Conservation (phyloP, 1,284 basidiomycete species). For the Rhodotorula mucilaginosa region DNA sequence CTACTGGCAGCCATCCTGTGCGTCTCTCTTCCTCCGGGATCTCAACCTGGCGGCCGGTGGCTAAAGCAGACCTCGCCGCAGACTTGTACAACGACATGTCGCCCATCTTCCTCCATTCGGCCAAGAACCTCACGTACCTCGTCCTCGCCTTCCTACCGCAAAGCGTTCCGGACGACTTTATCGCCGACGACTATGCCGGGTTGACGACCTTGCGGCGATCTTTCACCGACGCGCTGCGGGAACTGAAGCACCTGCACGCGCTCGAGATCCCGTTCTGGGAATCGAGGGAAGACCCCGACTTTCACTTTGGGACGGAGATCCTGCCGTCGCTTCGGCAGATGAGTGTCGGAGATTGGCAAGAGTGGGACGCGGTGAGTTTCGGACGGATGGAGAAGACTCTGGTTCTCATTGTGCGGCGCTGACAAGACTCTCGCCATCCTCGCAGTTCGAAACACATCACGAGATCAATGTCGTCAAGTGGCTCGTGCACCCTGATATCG, state of each 20-base stretch:
- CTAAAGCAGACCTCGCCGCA: background rate
- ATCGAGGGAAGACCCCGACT: conserved; percentile 11
- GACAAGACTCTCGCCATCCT: background rate
- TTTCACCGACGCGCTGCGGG: conserved; percentile 22
- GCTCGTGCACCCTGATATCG: conserved; percentile 27
- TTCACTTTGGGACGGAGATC: conserved; percentile 7
- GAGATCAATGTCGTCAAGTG: conserved; percentile 9
- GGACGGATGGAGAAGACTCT: background rate
- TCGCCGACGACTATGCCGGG: conserved; percentile 22
- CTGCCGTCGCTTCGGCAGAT: conserved; percentile 17
- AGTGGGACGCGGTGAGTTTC: conserved; percentile 19
- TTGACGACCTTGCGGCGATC: conserved; percentile 18
- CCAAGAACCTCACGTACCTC: conserved; percentile 26
- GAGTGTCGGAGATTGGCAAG: conserved; percentile 27
- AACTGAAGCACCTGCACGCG: conserved; percentile 16
- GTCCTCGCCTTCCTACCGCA: conserved; percentile 31
- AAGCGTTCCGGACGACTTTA: conserved; percentile 15
- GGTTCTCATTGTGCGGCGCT: background rate
- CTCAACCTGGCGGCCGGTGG: too few relatives aligned
- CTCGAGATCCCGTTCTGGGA: conserved; percentile 34
- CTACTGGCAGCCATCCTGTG: conserved; percentile 23
- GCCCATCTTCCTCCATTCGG: conserved; percentile 17
- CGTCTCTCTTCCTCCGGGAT: background rate
- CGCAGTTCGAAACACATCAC: conserved; percentile 9
- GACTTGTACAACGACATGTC: conserved; percentile 29